phyloP scores from a whole-genome alignment of 2,329 filamentous ascomycete genomes.

The Apiospora kogelbergensis region DNA sequence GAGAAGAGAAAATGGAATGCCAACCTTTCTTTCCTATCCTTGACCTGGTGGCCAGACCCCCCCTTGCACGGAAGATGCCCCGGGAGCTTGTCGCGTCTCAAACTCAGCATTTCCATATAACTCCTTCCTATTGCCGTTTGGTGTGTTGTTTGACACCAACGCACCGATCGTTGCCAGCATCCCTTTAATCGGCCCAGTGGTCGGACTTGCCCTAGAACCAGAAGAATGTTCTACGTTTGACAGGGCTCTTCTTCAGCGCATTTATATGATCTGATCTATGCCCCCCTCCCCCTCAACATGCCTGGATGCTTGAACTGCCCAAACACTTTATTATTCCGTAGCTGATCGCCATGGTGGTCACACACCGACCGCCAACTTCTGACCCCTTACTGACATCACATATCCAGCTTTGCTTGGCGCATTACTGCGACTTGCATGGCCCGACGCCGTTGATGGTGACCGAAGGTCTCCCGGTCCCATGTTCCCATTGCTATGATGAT shows the following conservation, averaged over 20 bases:
- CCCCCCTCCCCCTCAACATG: neutral
- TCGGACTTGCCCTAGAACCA: neutral
- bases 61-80: constrained; percentile 14
- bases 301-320: constrained; percentile 1
- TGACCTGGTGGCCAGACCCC: neutral
- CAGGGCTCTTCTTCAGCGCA: constrained; percentile 1
- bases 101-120: neutral
- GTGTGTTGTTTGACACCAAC: constrained; percentile 8
- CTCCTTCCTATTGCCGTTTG: constrained; percentile 7
- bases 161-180: constrained; percentile 2
- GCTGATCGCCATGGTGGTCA: constrained; percentile 14
- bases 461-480: constrained; percentile 62
- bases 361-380: constrained; percentile 7
- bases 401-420: constrained; percentile 66
- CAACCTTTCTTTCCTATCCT: neutral
- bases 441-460: constrained; percentile 71
- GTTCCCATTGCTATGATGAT: constrained; percentile 58
- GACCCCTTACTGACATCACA: constrained; percentile 37
- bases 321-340: neutral
- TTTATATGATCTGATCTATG: constrained; percentile 4
- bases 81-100: constrained; percentile 10
- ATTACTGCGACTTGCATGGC: constrained; percentile 70
- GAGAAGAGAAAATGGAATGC: neutral
- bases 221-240: constrained; percentile 5
- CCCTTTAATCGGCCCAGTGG: constrained; percentile 2